Evolutionary conservation across 768 basidiomycete genomes (phyloP), one percentile per base, ranked within the genome.

Genomic region (Lentinula guzmanii): DNA sequence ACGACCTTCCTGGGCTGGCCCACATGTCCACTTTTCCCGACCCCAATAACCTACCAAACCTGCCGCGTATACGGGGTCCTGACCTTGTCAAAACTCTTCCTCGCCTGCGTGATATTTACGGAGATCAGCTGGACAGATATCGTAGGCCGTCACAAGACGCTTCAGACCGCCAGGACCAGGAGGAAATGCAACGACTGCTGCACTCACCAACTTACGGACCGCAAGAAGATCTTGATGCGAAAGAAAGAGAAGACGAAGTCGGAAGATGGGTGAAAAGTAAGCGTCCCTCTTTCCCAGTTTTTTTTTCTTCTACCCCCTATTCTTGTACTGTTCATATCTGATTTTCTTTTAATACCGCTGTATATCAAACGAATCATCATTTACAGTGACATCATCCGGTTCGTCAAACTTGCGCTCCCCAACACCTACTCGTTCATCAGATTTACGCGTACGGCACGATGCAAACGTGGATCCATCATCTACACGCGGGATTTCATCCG

Each of bases 261-360:
- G 73, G 75, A 7, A 69, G 72, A 50, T 79, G 79, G 79, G 63
- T 79, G 15, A 72, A 78, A 69, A 69, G 78, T 76, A 18, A 9
- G 69, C 67, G 10, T 52, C 58, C 35, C 60, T 52, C 42, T 50
- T 50, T 31, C 15, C 7, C 10, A 33, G 31, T 2, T 28, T 6
- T 52, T 18, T 56, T 37, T 24, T 54, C 33, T 34, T 54, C 31
- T 37, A 21, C 34, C 34, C 13, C 53, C n/a, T 46, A 5, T 57
- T 16, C 33, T 57, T 31, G 15, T 13, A 31, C 51, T 52, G 5
- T 11, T 37, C 37, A 7, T 11, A 37, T 52, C 31, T 33, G 24
- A 8, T 52, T 52, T 24, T 52, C 8, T 18, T 56, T n/a, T 37
- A 18, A 39, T 37, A 37, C 21, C 21, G n/a, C 55, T 13, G 37